Conservation (phyloP, 495 filamentous ascomycete genomes). For the Lindgomyces ingoldianus region DNA sequence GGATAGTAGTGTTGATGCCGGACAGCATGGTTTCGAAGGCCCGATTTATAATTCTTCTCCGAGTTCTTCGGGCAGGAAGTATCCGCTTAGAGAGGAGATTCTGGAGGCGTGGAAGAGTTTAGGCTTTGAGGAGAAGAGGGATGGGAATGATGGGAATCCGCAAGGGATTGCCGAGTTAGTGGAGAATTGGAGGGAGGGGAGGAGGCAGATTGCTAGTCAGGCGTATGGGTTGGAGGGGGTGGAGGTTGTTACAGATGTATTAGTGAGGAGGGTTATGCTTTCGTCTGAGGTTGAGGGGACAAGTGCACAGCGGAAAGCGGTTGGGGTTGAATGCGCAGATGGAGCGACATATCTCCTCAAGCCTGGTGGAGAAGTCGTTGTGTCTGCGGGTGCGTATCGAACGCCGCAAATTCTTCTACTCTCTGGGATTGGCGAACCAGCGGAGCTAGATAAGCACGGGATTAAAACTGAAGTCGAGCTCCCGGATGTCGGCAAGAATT, state of each 20-base stretch:
- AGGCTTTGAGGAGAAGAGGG: constrained; percentile 7
- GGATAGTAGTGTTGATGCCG: constrained; percentile 10
- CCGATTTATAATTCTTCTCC: constrained; percentile 20
- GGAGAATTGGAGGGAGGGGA: constrained; percentile 27
- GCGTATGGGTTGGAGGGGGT: constrained; percentile 17
- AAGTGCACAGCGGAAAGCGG: not conserved
- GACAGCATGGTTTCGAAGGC: constrained; percentile 29
- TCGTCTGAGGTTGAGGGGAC: not conserved
- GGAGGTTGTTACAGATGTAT: constrained; percentile 2
- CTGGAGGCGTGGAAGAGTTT: constrained; percentile 11
- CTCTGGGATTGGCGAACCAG: constrained; percentile 60
- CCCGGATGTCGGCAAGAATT: constrained; percentile 58
- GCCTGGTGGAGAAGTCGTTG: constrained; percentile 52
- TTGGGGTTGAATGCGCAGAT: constrained; percentile 9
- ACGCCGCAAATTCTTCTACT: constrained; percentile 63
- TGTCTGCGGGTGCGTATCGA: constrained; percentile 60
- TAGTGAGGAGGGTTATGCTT: constrained; percentile 13
- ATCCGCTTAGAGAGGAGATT: constrained; percentile 14
- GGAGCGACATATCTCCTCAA: constrained; percentile 16
- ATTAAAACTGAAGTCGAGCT: constrained; percentile 55
- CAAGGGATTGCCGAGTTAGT: constrained; percentile 27
- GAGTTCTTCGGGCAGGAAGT: constrained; percentile 17
- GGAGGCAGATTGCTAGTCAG: constrained; percentile 23
- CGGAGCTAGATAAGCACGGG: constrained; percentile 52
- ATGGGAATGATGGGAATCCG: constrained; percentile 21